Percentiles rank a stretch among this genome's conserved stretches.
phyloP scores from a whole-genome alignment of 306 rosid genomes.

The Castanea mollissima region DNA sequence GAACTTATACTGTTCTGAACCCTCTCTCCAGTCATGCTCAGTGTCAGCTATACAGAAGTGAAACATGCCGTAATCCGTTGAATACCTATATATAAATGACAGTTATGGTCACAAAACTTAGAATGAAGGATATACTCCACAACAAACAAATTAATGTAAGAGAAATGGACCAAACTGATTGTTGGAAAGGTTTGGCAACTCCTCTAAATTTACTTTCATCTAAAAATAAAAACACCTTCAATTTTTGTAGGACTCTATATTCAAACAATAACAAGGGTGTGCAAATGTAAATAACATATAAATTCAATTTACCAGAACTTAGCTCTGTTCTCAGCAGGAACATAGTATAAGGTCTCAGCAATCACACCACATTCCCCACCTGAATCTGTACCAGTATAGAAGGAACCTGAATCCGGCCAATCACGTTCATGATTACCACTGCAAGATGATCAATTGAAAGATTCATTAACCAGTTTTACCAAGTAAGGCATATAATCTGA shows the following conservation, averaged over 20 bases:
- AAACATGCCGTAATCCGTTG: slow-evolving; percentile 83
- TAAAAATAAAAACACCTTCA: too few species aligned
- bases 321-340: slow-evolving; percentile 89
- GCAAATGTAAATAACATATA: too few species aligned
- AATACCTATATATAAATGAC: slow-evolving; percentile 48
- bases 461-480: slow-evolving; percentile 4
- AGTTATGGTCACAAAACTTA: not conserved
- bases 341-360: slow-evolving; percentile 82
- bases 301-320: slow-evolving; percentile 62
- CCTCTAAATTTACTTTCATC: too few species aligned
- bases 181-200: too few species aligned
- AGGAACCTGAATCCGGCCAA: slow-evolving; percentile 82
- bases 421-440: slow-evolving; percentile 96
- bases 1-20: slow-evolving; percentile 79
- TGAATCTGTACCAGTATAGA: slow-evolving; percentile 62
- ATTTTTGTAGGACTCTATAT: too few species aligned
- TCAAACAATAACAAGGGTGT: too few species aligned
- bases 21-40: slow-evolving; percentile 94
- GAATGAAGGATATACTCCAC: not conserved
- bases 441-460: slow-evolving; percentile 26
- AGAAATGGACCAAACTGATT: too few species aligned
- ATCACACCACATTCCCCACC: slow-evolving; percentile 95
- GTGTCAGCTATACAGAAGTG: slow-evolving; percentile 80
- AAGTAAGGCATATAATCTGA: not conserved
- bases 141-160: too few species aligned